phyloP scores from a whole-genome alignment of 73 alveolate genomes.

The Symbiodinium natans region DNA sequence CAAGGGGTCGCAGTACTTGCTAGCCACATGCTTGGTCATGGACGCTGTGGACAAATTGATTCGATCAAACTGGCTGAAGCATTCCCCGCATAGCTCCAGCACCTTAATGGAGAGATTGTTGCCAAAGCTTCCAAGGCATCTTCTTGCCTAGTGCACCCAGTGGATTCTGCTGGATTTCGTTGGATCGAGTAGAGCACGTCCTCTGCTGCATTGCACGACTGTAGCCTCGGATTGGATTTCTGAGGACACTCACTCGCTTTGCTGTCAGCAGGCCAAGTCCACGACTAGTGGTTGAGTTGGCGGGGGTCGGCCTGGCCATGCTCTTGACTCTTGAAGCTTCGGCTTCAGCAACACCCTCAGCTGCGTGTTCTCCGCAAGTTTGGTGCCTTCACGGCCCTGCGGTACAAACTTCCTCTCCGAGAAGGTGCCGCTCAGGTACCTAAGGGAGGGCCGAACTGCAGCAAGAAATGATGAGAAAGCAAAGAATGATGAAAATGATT shows the following conservation, averaged over 20 bases:
- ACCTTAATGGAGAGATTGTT: neutral
- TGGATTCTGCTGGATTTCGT: neutral
- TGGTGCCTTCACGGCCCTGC: no score
- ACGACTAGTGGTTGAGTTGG: neutral
- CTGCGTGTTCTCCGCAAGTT: no score
- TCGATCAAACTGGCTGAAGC: conserved; percentile 20
- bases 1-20: neutral
- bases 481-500: no score
- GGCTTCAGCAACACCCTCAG: no score
- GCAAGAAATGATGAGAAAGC: neutral
- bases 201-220: neutral
- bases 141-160: no score
- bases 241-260: no score
- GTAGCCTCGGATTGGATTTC: neutral
- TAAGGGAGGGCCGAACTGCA: neutral
- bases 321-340: no score
- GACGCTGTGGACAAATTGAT: conserved; percentile 64
- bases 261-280: neutral
- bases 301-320: neutral
- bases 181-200: no score
- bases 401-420: no score
- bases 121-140: neutral
- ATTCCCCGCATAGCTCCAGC: conserved; percentile 5
- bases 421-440: neutral
- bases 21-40: neutral